phyloP scores from a whole-genome alignment of 495 filamentous ascomycete genomes.

The Penicillium psychrofluorescens region DNA sequence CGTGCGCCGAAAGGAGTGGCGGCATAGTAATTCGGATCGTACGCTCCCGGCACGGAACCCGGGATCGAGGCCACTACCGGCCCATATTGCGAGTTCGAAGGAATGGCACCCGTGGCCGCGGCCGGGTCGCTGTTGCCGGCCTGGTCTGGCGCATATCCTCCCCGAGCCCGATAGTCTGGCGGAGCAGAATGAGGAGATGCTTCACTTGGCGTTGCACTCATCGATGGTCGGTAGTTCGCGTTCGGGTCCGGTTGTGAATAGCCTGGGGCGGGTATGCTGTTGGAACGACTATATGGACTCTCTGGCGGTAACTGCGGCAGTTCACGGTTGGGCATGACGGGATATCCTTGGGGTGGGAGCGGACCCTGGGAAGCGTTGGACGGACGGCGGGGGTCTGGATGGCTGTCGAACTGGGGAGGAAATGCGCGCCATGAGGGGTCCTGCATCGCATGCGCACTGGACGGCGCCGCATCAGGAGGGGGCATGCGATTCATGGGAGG shows the following conservation, averaged over 20 bases:
- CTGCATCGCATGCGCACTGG: conserved; percentile 21
- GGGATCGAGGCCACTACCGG: no score
- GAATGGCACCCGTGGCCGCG: conserved; percentile 15
- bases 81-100: conserved; percentile 17
- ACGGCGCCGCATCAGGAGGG: conserved; percentile 20
- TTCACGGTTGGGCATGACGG: conserved; percentile 27
- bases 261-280: conserved; percentile 22
- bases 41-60: conserved; percentile 14
- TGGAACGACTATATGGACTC: conserved; percentile 29
- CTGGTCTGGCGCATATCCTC: conserved; percentile 11
- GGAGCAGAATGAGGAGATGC: conserved; percentile 27
- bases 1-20: conserved; percentile 9
- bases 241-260: conserved; percentile 15
- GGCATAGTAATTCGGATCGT: conserved; percentile 23
- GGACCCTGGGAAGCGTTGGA: conserved; percentile 23
- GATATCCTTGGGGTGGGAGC: conserved; percentile 23
- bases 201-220: conserved; percentile 33
- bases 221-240: conserved; percentile 19
- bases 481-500: conserved; percentile 29
- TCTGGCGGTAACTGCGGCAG: conserved; percentile 33
- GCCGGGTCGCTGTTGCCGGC: conserved; percentile 20
- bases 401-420: conserved; percentile 23
- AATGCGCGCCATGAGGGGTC: conserved; percentile 31
- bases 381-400: conserved; percentile 27
- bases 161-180: conserved; percentile 30